These are phyloP conservation scores for Malassezia cuniculi DNA, from an alignment of 1,284 basidiomycete species.

Conservation along the genomic window DNA sequence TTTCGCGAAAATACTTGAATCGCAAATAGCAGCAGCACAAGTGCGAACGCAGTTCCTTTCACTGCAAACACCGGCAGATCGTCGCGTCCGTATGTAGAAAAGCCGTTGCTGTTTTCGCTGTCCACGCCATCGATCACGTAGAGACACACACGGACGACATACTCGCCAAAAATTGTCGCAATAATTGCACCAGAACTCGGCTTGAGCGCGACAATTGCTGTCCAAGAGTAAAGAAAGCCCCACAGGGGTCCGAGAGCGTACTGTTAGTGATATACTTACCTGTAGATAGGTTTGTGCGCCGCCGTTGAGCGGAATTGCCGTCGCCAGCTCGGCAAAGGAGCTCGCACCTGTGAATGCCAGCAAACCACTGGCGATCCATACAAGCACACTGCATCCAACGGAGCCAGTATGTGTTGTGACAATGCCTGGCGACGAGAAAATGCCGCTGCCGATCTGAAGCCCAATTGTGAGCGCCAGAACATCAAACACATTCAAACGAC, in stretches of 20 bases:
- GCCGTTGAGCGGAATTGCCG: slow-evolving; percentile 51
- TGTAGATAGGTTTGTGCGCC: slow-evolving; percentile 57
- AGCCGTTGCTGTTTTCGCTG: slow-evolving; percentile 54
- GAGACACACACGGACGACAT: slow-evolving; percentile 55
- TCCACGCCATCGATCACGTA: slow-evolving; percentile 43
- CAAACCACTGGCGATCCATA: slow-evolving; percentile 34
- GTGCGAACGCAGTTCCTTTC: slow-evolving; percentile 67
- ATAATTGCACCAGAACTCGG: slow-evolving; percentile 55
- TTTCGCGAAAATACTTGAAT: slow-evolving; percentile 68
- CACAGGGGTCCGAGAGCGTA: slow-evolving; percentile 59
- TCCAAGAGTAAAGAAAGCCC: slow-evolving; percentile 51
- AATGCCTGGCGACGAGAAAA: slow-evolving; percentile 42
- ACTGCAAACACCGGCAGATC: slow-evolving; percentile 82
- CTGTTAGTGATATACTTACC: slow-evolving; percentile 9
- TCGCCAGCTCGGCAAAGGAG: slow-evolving; percentile 56
- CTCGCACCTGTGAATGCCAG: slow-evolving; percentile 47
- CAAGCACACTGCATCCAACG: slow-evolving; percentile 33
- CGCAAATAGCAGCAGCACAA: slow-evolving; percentile 59
- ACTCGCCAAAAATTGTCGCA: slow-evolving; percentile 55
- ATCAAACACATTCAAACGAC: background rate
- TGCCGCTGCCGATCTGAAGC: slow-evolving; percentile 40
- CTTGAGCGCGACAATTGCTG: slow-evolving; percentile 45
- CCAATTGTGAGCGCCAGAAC: slow-evolving; percentile 32
- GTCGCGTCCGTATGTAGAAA: slow-evolving; percentile 56
- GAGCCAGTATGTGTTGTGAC: slow-evolving; percentile 38